Evolutionary conservation across 768 basidiomycete species (phyloP).

Genomic region (Naganishia vishniacii): DNA sequence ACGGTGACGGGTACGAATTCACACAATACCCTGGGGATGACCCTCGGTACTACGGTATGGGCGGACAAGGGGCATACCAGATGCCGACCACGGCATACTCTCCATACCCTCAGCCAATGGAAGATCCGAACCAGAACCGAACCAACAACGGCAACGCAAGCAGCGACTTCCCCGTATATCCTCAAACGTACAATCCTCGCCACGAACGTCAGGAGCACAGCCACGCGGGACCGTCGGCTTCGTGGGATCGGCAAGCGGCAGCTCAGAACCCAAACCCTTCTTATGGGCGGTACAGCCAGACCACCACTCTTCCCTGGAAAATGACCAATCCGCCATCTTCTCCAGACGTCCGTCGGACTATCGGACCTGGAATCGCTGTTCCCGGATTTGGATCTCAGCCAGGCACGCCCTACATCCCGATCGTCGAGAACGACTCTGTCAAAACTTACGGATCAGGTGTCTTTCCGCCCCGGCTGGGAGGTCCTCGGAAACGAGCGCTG

Average conservation of each 20-base stretch:
- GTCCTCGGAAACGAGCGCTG: constrained; percentile 32
- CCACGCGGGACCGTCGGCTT: neutral
- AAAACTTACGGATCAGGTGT: constrained; percentile 10
- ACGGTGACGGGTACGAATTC: neutral
- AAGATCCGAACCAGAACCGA: neutral
- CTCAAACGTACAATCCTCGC: neutral
- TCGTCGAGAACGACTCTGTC: constrained; percentile 20
- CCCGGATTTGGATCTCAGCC: neutral
- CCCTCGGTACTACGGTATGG: neutral
- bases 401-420: constrained; percentile 23
- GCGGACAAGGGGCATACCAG: neutral
- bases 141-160: neutral
- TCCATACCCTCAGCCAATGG: neutral
- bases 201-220: neutral
- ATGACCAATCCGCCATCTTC: neutral
- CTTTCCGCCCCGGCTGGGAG: constrained; percentile 27
- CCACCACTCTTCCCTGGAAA: constrained; percentile 3
- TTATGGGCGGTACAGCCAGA: constrained; percentile 4
- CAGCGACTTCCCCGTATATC: neutral
- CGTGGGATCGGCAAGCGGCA: neutral
- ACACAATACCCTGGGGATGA: neutral
- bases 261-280: neutral
- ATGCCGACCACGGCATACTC: neutral
- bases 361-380: constrained; percentile 23
- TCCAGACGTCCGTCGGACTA: neutral